These are phyloP conservation scores for Leishmania martiniquensis DNA, from an alignment of 208 protist genomes.

Conservation along the genomic window DNA sequence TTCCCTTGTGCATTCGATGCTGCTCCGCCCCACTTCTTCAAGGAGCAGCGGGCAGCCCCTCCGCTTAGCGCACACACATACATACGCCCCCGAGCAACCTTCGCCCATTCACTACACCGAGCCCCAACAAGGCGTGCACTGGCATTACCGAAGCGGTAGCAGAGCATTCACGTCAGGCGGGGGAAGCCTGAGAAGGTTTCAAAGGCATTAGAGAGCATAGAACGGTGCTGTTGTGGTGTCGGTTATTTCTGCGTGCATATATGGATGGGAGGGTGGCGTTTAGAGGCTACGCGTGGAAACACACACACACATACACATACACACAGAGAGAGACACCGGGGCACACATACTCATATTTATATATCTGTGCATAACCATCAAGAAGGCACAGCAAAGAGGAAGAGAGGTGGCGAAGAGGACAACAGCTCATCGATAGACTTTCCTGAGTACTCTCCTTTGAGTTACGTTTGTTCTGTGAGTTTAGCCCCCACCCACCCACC, in stretches of 20 bases:
- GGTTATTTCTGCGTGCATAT: neutral
- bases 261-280: neutral
- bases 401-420: neutral
- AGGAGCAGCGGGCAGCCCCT: neutral
- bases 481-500: no score
- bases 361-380: neutral
- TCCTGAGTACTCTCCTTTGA: neutral
- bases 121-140: neutral
- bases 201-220: neutral
- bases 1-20: neutral
- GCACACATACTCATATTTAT: neutral
- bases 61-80: neutral
- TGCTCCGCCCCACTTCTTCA: neutral
- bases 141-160: neutral
- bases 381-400: neutral
- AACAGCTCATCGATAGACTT: neutral
- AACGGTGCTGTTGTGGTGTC: no score
- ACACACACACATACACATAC: constrained; percentile 1
- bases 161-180: neutral
- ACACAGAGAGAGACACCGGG: neutral
- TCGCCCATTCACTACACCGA: neutral
- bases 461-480: no score
- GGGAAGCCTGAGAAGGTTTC: neutral
- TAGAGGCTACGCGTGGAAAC: neutral
- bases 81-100: neutral